A percentile compares a stretch with the other conserved stretches of the same genome.
Conservation (phyloP, 2,329 filamentous ascomycete species). For the Seiridium cupressi region DNA sequence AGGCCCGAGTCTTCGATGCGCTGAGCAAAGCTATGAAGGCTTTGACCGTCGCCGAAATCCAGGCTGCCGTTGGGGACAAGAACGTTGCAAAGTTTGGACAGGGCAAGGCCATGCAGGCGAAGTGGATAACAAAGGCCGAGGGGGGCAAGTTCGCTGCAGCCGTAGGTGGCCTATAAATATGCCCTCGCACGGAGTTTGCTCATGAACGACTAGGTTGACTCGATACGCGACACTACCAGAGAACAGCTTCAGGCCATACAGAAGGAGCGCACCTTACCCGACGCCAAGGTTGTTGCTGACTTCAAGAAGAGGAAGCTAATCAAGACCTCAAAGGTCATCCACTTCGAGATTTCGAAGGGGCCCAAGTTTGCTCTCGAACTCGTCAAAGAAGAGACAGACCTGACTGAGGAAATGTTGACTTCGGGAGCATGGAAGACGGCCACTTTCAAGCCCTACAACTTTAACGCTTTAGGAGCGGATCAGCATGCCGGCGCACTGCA, state of each 20-base stretch:
- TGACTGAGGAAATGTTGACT: conserved; percentile 89
- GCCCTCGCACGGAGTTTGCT: neutral
- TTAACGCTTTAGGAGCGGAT: conserved; percentile 55
- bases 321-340: conserved; percentile 77
- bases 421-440: conserved; percentile 90
- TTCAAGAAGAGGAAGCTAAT: conserved; percentile 92
- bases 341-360: conserved; percentile 81
- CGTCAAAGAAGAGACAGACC: conserved; percentile 88
- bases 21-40: conserved; percentile 72
- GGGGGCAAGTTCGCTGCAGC: conserved; percentile 52
- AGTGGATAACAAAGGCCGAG: conserved; percentile 65
- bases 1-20: conserved; percentile 78
- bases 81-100: conserved; percentile 80
- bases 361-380: conserved; percentile 86
- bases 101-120: conserved; percentile 86
- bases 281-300: conserved; percentile 75
- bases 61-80: conserved; percentile 69
- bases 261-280: conserved; percentile 64
- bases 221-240: conserved; percentile 76
- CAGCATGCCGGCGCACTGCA: conserved; percentile 62
- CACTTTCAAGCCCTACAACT: conserved; percentile 73
- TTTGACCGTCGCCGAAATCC: conserved; percentile 74
- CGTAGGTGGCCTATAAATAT: conserved; percentile 10
- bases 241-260: conserved; percentile 74
- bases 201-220: conserved; percentile 50